These are phyloP conservation scores for Penicillium freii DNA, from an alignment of 2,329 filamentous ascomycete genomes.

Conservation along the genomic window DNA sequence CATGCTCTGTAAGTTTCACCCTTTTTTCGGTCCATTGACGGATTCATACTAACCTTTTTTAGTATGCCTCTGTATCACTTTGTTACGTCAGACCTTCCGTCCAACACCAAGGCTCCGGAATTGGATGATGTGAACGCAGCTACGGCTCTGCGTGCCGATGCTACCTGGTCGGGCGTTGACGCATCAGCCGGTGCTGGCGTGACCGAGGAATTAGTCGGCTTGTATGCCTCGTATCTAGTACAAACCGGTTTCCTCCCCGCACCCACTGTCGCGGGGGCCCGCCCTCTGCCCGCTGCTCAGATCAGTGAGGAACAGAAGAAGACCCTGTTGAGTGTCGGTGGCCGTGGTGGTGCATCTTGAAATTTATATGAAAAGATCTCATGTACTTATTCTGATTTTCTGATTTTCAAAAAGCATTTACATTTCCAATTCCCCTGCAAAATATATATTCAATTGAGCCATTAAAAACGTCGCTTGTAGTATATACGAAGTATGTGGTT, in stretches of 20 bases:
- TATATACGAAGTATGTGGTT: not conserved
- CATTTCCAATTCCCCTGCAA: not conserved
- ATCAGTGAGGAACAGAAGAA: slow-evolving; percentile 50
- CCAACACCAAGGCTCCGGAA: slow-evolving; percentile 68
- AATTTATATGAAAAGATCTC: not conserved
- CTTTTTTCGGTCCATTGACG: not conserved
- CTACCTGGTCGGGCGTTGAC: slow-evolving; percentile 57
- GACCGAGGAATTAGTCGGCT: slow-evolving; percentile 59
- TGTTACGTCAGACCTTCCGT: slow-evolving; percentile 67
- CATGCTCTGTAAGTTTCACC: slow-evolving; percentile 58
- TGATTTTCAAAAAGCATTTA: not conserved
- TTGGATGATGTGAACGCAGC: slow-evolving; percentile 71
- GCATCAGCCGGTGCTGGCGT: slow-evolving; percentile 58
- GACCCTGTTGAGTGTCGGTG: slow-evolving; percentile 54
- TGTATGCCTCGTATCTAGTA: slow-evolving; percentile 63
- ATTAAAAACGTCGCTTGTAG: not conserved
- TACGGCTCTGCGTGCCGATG: slow-evolving; percentile 62
- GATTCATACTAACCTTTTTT: slow-evolving; percentile 6
- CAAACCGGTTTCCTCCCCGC: slow-evolving; percentile 60
- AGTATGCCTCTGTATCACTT: slow-evolving; percentile 71
- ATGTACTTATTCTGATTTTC: not conserved
- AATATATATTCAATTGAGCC: not conserved
- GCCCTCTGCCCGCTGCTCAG: slow-evolving; percentile 45
- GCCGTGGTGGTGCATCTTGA: slow-evolving; percentile 45
- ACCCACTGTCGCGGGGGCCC: slow-evolving; percentile 27